Conservation (phyloP, 176 grass and related monocot genomes). For the Oropetium thomaeum region DNA sequence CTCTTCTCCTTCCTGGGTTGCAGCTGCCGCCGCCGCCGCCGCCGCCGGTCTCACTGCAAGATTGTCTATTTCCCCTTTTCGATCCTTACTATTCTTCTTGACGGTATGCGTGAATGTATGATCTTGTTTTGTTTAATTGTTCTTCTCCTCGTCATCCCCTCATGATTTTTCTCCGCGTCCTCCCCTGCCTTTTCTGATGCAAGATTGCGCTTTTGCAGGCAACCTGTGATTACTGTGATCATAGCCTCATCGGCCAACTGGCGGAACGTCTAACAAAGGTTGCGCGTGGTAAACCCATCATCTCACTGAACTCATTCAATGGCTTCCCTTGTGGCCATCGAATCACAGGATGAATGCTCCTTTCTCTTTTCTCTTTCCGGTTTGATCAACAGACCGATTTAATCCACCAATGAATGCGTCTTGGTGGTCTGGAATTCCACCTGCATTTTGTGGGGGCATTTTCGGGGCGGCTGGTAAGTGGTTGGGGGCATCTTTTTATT, state of each 20-base stretch:
- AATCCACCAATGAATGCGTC: slow-evolving; percentile 32
- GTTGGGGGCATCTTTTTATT: slow-evolving; percentile 46
- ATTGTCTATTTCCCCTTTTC: neutral
- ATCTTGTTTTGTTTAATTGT: neutral
- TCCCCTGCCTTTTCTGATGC: neutral
- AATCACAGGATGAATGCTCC: neutral
- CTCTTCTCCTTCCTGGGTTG: slow-evolving; percentile 50
- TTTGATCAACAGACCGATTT: slow-evolving; percentile 14
- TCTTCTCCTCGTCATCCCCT: neutral
- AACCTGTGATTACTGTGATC: slow-evolving; percentile 4
- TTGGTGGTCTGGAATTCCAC: slow-evolving; percentile 22
- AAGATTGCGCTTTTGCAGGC: slow-evolving; percentile 28
- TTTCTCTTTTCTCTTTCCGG: neutral
- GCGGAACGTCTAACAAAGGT: neutral
- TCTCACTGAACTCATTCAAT: neutral
- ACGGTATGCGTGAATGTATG: neutral
- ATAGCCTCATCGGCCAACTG: neutral
- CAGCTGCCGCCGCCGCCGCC: slow-evolving; percentile 54
- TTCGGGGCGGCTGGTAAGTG: slow-evolving; percentile 27
- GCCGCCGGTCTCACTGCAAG: slow-evolving; percentile 10
- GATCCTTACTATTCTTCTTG: neutral
- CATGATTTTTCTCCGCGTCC: neutral
- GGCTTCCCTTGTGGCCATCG: slow-evolving; percentile 1
- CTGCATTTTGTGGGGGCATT: slow-evolving; percentile 29
- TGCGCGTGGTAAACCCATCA: neutral